Percentiles rank a stretch among this genome's conserved stretches.
phyloP scores from a whole-genome alignment of 331 rosid species.

The Erythrophleum ivorense region DNA sequence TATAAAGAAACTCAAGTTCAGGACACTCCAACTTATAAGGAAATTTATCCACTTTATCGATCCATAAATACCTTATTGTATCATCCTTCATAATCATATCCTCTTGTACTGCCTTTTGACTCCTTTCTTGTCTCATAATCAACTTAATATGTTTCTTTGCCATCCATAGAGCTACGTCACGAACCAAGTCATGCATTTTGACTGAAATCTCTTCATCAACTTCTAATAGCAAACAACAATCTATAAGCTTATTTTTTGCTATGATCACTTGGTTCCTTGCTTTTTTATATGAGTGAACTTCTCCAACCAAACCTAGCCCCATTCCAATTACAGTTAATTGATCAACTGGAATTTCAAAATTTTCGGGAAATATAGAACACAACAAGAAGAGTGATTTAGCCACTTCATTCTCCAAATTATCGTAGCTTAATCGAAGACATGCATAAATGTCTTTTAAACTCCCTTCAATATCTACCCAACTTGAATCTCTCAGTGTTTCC shows the following conservation, averaged over 20 bases:
- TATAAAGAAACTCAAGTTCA: background rate
- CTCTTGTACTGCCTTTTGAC: background rate
- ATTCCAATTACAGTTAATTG: background rate
- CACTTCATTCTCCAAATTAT: background rate
- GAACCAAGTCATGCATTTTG: background rate
- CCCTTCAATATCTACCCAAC: background rate
- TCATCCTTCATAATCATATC: background rate
- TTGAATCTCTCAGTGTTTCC: too few species aligned
- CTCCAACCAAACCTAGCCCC: background rate
- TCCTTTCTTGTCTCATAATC: background rate
- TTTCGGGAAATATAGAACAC: background rate
- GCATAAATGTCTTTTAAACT: background rate
- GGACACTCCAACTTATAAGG: background rate
- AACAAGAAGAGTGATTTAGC: background rate
- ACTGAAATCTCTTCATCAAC: background rate
- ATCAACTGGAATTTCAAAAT: background rate
- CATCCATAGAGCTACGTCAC: background rate
- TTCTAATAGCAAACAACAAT: background rate
- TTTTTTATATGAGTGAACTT: background rate
- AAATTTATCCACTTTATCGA: background rate
- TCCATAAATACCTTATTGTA: background rate
- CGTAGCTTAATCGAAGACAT: background rate
- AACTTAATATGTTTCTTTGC: background rate
- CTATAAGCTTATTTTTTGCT: background rate
- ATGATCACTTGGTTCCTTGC: background rate